Conservation (phyloP, 1,284 basidiomycete species). For the Pterulicium gracile region DNA sequence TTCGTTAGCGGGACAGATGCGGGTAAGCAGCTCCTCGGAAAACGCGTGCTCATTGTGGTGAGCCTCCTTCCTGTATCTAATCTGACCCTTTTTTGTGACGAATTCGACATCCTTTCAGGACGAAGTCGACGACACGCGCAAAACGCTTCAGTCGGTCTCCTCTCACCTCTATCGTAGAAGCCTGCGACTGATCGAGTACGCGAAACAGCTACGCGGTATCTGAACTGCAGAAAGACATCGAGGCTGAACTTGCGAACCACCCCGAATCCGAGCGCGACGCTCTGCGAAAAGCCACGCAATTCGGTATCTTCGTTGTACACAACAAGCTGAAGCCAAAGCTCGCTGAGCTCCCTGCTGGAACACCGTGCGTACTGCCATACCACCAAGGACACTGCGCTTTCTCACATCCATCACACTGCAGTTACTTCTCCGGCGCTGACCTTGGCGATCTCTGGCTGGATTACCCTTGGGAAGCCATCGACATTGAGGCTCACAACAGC, state of each 20-base stretch:
- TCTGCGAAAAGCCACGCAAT: slow-evolving; percentile 56
- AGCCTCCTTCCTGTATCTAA: slow-evolving; percentile 19
- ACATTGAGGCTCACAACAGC: slow-evolving; percentile 3
- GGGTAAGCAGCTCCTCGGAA: slow-evolving; percentile 66
- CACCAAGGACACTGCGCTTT: slow-evolving; percentile 1
- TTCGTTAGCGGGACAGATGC: slow-evolving; percentile 44
- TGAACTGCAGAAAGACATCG: slow-evolving; percentile 82
- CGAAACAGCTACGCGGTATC: slow-evolving; percentile 67
- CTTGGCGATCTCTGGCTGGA: slow-evolving; percentile 31
- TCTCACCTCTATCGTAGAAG: slow-evolving; percentile 4
- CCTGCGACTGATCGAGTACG: slow-evolving; percentile 7
- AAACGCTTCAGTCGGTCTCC: slow-evolving; percentile 64
- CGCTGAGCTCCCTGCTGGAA: slow-evolving; percentile 55
- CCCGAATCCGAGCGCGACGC: slow-evolving; percentile 64
- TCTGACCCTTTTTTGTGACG: background rate
- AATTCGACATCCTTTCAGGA: slow-evolving; percentile 50
- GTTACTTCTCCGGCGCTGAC: slow-evolving; percentile 4
- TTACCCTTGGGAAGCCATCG: slow-evolving; percentile 69
- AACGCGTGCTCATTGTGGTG: slow-evolving; percentile 76
- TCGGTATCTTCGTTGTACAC: slow-evolving; percentile 90
- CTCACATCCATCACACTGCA: slow-evolving; percentile 7
- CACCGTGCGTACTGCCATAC: slow-evolving; percentile 38
- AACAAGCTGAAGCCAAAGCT: slow-evolving; percentile 87
- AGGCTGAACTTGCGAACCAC: slow-evolving; percentile 53
- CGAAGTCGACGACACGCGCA: slow-evolving; percentile 90